Evolutionary conservation across 805 yeast genomes (phyloP).

Genomic region (Priceomyces medius): DNA sequence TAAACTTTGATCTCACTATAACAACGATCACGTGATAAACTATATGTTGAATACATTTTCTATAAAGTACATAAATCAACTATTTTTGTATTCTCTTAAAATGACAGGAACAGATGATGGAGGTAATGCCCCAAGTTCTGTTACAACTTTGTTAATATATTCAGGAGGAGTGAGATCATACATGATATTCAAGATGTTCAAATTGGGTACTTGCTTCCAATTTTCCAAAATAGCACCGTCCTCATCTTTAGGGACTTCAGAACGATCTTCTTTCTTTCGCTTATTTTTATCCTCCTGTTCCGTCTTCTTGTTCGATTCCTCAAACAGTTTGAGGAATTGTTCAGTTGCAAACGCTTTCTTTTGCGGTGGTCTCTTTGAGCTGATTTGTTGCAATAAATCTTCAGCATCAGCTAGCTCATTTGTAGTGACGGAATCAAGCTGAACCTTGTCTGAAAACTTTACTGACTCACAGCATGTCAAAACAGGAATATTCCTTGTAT

Average conservation of each 20-base stretch:
- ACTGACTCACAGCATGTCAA: constrained; percentile 93
- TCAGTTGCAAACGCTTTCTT: constrained; percentile 64
- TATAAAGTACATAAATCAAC: constrained; percentile 10
- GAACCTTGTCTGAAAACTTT: constrained; percentile 93
- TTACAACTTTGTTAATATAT: constrained; percentile 89
- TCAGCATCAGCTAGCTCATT: constrained; percentile 87
- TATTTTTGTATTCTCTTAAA: constrained; percentile 80
- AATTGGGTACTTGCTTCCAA: constrained; percentile 62
- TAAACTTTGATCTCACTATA: neutral
- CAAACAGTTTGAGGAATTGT: constrained; percentile 52
- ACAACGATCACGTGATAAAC: neutral
- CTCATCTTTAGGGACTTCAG: constrained; percentile 10
- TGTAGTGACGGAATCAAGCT: constrained; percentile 90
- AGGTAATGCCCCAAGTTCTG: constrained; percentile 94
- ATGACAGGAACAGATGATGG: constrained; percentile 98
- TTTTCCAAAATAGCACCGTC: constrained; percentile 42
- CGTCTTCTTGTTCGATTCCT: constrained; percentile 23
- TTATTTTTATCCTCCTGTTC: constrained; percentile 18
- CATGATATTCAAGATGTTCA: constrained; percentile 79
- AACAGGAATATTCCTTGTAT: constrained; percentile 86
- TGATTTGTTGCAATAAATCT: constrained; percentile 54
- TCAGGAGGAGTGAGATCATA: constrained; percentile 95
- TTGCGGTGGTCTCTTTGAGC: constrained; percentile 51
- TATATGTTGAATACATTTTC: neutral
- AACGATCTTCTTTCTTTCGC: constrained; percentile 6